Base-by-base conservation (phyloP, 306 rosid genomes). In the Albizia julibrissin region DNA sequence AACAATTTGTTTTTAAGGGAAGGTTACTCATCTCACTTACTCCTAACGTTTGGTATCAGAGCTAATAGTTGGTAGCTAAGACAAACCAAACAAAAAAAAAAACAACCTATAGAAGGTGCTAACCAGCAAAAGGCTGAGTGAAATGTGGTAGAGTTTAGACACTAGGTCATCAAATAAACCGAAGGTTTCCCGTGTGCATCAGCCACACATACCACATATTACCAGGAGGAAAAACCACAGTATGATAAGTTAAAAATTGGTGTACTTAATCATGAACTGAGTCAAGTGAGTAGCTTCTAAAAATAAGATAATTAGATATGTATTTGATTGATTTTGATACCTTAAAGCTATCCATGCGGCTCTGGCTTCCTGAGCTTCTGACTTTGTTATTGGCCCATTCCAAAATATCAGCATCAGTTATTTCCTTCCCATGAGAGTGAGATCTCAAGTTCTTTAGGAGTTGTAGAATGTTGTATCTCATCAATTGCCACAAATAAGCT, bases 401-500 rank as follows among this genome's bases (percentile, higher is more conserved):
- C 33, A 95, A 84, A 86, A 95, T 95, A 86, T 93, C 98, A 84
- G 90, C 91, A 88, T 95, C 99, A 7, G 83, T 84, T 62, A 95
- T 93, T 89, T 95, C 98, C 87, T 91, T 95, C 85, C 97, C 99
- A 68, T 90, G 91, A 74, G 99, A 92, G 81, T 93, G 97, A 84
- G 85, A 93, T 89, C 99, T 95, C 90, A 95, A 87, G 90, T 95
- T 93, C 85, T 89, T 93, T 18, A 95, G 81, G 66, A 95, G 95
- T 91, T 95, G 98, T 74, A 95, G 93, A 77, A 93, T 95, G 85
- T 91, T 93, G 89, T 59, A 93, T 80, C 97, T 84, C 99, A 95
- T 93, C 90, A 95, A 80, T 89, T 95, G 99, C 99, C 99, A 95
- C 90, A 95, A 87, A 82, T 88, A 95, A 79, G 98, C 99, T 95